These are phyloP conservation scores for Pythium diclinum DNA, from an alignment of 352 stramenopile species.

Conservation along the genomic window DNA sequence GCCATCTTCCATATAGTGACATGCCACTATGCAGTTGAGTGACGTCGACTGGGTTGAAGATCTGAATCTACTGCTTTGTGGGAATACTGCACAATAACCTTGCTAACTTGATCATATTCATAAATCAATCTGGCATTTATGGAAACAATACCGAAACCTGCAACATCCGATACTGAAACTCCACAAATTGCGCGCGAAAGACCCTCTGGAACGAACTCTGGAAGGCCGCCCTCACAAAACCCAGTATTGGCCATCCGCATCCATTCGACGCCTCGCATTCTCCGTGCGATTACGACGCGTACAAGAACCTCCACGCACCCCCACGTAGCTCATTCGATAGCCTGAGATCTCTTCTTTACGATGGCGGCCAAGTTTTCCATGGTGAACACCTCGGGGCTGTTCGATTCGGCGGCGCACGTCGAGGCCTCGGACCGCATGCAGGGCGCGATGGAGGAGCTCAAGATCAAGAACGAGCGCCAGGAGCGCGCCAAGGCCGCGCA, in stretches of 20 bases:
- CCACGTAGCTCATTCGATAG: background rate
- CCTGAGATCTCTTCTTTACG: background rate
- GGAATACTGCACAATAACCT: too few relatives aligned
- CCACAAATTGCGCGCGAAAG: slow-evolving; percentile 2
- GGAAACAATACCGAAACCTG: background rate
- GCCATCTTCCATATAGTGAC: too few relatives aligned
- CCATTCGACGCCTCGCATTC: background rate
- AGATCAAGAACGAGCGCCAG: slow-evolving; percentile 52
- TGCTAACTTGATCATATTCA: background rate
- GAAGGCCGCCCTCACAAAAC: too few relatives aligned
- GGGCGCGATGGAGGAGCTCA: slow-evolving; percentile 66
- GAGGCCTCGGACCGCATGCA: slow-evolving; percentile 77
- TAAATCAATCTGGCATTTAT: background rate
- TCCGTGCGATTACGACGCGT: background rate
- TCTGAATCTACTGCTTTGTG: too few relatives aligned
- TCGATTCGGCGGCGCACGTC: slow-evolving; percentile 62
- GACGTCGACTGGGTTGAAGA: too few relatives aligned
- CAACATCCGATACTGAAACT: background rate
- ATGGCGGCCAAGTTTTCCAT: slow-evolving; percentile 85
- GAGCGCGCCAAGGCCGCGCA: slow-evolving; percentile 21
- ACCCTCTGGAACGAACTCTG: slow-evolving; percentile 14
- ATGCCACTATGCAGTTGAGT: too few relatives aligned
- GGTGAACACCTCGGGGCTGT: slow-evolving; percentile 68
- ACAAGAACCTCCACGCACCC: background rate
- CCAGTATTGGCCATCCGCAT: background rate